phyloP scores from a whole-genome alignment of 1,139 yeast genomes.

The Debaryomyces subglobosus region DNA sequence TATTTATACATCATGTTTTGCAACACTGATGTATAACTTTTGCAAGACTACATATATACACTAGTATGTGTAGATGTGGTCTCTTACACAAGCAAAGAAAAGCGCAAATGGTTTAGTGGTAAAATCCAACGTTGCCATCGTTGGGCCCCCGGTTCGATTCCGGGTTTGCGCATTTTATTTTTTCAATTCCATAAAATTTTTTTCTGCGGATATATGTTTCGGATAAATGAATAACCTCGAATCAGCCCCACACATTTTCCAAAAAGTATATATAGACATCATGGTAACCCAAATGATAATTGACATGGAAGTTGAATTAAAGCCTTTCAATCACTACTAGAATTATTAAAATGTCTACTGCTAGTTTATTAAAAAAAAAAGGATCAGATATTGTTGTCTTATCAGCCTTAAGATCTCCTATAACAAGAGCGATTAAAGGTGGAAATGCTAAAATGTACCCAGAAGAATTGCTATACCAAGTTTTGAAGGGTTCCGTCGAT shows the following conservation, averaged over 20 bases:
- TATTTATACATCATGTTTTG: no score
- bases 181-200: not conserved
- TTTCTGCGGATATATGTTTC: not conserved
- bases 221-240: conserved; percentile 2
- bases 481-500: conserved; percentile 31
- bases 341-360: not conserved
- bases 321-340: no score
- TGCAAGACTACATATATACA: no score
- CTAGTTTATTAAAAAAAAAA: conserved; percentile 20
- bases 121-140: no score
- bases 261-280: not conserved
- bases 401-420: conserved; percentile 40
- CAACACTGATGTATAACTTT: no score
- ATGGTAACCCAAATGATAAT: not conserved
- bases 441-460: conserved; percentile 39
- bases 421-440: conserved; percentile 39
- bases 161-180: conserved; percentile 16
- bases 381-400: conserved; percentile 39
- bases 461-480: conserved; percentile 36
- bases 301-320: not conserved
- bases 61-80: no score
- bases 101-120: no score
- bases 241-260: not conserved
- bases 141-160: conserved; percentile 19
- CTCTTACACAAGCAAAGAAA: no score